These are phyloP conservation scores for Apium graveolens DNA, from an alignment of 129 eudicot genomes.

Conservation along the genomic window DNA sequence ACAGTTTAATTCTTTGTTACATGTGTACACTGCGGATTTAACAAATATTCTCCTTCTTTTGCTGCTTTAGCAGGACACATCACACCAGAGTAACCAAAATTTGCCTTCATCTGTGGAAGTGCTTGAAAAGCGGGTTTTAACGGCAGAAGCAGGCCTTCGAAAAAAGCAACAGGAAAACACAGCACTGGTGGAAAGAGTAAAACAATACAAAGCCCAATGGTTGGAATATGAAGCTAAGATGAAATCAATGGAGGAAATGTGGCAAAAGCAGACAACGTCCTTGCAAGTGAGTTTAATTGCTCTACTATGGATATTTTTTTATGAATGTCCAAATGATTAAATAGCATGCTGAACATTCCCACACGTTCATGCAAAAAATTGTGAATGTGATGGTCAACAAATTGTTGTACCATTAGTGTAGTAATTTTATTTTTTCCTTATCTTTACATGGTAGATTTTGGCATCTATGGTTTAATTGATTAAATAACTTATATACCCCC, in stretches of 20 bases:
- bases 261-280: slow-evolving; percentile 75
- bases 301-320: not conserved
- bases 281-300: slow-evolving; percentile 65
- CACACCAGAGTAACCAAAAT: slow-evolving; percentile 20
- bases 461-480: not conserved
- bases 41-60: slow-evolving; percentile 7
- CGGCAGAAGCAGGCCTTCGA: slow-evolving; percentile 42
- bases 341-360: not conserved
- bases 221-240: slow-evolving; percentile 69
- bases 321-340: not conserved
- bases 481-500: not conserved
- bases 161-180: slow-evolving; percentile 67
- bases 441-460: not conserved
- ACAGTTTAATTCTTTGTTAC: not conserved
- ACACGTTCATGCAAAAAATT: not conserved
- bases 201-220: slow-evolving; percentile 55
- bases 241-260: slow-evolving; percentile 77
- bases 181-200: slow-evolving; percentile 45
- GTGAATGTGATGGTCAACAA: not conserved
- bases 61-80: slow-evolving; percentile 31
- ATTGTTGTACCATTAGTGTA: not conserved
- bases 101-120: slow-evolving; percentile 43
- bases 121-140: slow-evolving; percentile 47
- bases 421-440: not conserved
- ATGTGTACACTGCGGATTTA: not conserved